These are phyloP conservation scores for Xylaria sp. DNA, from an alignment of 2,329 filamentous ascomycete species.

Conservation along the genomic window DNA sequence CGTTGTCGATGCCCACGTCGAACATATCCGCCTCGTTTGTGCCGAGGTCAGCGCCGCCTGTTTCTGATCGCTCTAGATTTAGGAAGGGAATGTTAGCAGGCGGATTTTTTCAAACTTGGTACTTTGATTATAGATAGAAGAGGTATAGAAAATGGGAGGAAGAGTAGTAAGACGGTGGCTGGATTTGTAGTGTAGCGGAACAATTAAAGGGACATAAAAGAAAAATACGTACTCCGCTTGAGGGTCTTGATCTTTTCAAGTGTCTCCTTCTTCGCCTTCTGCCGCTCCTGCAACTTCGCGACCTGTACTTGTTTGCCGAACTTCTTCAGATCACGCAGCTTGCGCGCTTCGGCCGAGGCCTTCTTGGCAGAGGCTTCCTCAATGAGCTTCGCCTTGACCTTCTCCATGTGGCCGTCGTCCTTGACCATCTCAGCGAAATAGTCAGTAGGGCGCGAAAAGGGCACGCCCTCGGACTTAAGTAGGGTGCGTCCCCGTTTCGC, in stretches of 20 bases:
- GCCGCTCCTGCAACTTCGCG: conserved; percentile 92
- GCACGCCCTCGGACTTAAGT: conserved; percentile 82
- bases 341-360: conserved; percentile 88
- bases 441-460: conserved; percentile 89
- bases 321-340: conserved; percentile 95
- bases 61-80: conserved; percentile 81
- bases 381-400: conserved; percentile 91
- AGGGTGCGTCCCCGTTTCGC: conserved; percentile 77
- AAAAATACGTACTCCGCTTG: conserved; percentile 83
- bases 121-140: background rate
- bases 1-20: conserved; percentile 84
- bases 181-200: background rate
- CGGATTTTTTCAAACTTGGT: background rate
- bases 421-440: conserved; percentile 99
- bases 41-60: conserved; percentile 66
- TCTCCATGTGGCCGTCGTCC: conserved; percentile 97
- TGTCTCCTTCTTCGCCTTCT: conserved; percentile 91
- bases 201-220: background rate
- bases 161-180: background rate
- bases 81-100: conserved; percentile 25
- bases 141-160: background rate
- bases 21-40: conserved; percentile 88
- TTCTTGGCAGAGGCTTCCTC: conserved; percentile 94
- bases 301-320: conserved; percentile 99
- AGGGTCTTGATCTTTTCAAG: conserved; percentile 94